These are phyloP conservation scores for Blastobotrys terrestris DNA, from an alignment of 805 yeast species.

Conservation along the genomic window DNA sequence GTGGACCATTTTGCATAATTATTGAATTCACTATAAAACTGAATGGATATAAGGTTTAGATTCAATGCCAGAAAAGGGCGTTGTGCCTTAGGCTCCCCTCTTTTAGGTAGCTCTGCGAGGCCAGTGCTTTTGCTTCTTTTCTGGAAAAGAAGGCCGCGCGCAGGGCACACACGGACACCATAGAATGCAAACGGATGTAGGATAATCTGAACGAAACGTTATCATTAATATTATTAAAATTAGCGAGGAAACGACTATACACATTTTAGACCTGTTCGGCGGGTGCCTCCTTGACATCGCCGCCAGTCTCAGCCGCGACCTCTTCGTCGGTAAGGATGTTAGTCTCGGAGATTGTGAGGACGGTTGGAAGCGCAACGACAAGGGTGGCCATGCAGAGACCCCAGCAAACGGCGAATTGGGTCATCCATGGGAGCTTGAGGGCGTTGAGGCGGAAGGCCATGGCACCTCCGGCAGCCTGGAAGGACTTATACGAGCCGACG, in stretches of 20 bases:
- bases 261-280: not conserved
- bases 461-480: constrained; percentile 61
- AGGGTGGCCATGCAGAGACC: constrained; percentile 44
- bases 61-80: no score
- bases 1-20: no score
- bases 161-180: not conserved
- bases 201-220: not conserved
- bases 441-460: constrained; percentile 54
- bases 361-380: constrained; percentile 42
- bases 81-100: no score
- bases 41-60: no score
- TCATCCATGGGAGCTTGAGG: constrained; percentile 32
- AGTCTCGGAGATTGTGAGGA: constrained; percentile 34
- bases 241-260: not conserved
- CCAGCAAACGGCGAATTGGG: constrained; percentile 47
- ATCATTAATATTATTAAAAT: no score
- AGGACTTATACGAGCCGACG: constrained; percentile 55
- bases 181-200: not conserved
- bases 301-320: not conserved
- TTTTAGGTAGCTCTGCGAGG: no score
- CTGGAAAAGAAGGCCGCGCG: not conserved
- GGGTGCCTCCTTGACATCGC: not conserved
- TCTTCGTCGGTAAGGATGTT: constrained; percentile 34
- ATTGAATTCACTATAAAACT: no score
- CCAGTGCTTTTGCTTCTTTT: not conserved